Evolutionary conservation across 2,329 filamentous ascomycete species (phyloP).

Genomic region (Colletotrichum cereale): DNA sequence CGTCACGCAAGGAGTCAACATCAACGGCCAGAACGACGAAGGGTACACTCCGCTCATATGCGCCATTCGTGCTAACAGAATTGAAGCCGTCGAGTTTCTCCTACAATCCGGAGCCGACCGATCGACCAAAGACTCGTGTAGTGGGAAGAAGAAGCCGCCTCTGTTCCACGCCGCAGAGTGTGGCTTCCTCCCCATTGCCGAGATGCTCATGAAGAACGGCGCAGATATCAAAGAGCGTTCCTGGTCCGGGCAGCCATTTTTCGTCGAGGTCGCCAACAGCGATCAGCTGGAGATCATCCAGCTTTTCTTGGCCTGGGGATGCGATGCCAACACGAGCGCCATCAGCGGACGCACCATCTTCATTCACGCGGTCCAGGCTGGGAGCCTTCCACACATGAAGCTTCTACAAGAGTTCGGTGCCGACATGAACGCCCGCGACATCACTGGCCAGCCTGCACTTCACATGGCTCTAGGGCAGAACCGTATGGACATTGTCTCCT

Average conservation of each 20-base stretch:
- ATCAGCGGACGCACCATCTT: conserved; percentile 49
- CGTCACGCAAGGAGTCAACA: conserved; percentile 51
- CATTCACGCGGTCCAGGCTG: conserved; percentile 45
- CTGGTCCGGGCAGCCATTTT: conserved; percentile 32
- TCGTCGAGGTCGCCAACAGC: conserved; percentile 37
- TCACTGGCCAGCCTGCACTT: conserved; percentile 42
- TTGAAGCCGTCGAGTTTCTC: conserved; percentile 49
- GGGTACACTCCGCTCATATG: conserved; percentile 52
- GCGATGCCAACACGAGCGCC: conserved; percentile 49
- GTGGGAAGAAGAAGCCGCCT: conserved; percentile 42
- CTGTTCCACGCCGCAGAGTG: conserved; percentile 44
- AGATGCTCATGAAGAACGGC: conserved; percentile 39
- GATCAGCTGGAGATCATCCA: conserved; percentile 38
- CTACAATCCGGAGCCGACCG: conserved; percentile 49
- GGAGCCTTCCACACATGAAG: conserved; percentile 34
- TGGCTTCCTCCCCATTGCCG: conserved; percentile 30
- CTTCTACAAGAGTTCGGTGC: conserved; percentile 36
- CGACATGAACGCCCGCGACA: conserved; percentile 47
- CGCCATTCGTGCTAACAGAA: conserved; percentile 50
- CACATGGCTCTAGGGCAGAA: conserved; percentile 46
- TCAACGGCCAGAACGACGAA: conserved; percentile 53
- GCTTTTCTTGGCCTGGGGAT: conserved; percentile 51
- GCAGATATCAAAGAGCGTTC: conserved; percentile 39
- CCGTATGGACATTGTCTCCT: conserved; percentile 48
- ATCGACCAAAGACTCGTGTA: conserved; percentile 36